Evolutionary conservation across 306 rosid genomes (phyloP).

Genomic region (Vigna nakashimae): DNA sequence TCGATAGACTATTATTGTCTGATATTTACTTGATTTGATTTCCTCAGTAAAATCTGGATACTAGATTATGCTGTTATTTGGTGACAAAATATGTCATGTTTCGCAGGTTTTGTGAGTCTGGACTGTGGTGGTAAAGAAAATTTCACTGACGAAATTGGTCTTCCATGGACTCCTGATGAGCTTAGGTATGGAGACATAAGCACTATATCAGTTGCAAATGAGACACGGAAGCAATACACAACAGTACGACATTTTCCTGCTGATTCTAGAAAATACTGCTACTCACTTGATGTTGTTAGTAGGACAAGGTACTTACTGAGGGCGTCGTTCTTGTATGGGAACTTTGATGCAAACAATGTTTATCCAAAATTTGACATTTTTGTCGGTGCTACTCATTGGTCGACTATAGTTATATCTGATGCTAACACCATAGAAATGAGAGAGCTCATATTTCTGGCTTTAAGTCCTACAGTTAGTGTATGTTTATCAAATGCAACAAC

Average conservation of each 20-base stretch:
- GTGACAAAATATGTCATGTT: slow-evolving; percentile 36
- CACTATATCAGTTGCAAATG: slow-evolving; percentile 67
- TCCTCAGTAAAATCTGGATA: slow-evolving; percentile 11
- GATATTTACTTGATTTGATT: slow-evolving; percentile 9
- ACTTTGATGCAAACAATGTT: slow-evolving; percentile 84
- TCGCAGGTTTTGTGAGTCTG: slow-evolving; percentile 86
- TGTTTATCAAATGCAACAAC: slow-evolving; percentile 99
- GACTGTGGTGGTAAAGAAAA: slow-evolving; percentile 87
- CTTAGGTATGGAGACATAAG: slow-evolving; percentile 65
- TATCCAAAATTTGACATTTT: slow-evolving; percentile 95
- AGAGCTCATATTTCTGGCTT: slow-evolving; percentile 90
- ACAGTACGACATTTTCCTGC: slow-evolving; percentile 86
- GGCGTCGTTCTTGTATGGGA: slow-evolving; percentile 91
- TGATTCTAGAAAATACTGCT: slow-evolving; percentile 91
- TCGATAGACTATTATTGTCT: neutral
- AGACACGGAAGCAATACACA: slow-evolving; percentile 75
- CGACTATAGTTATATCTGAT: slow-evolving; percentile 90
- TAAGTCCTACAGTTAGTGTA: slow-evolving; percentile 74
- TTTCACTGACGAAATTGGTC: slow-evolving; percentile 83
- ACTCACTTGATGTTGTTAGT: slow-evolving; percentile 71
- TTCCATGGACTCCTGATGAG: slow-evolving; percentile 74
- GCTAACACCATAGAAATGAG: slow-evolving; percentile 62
- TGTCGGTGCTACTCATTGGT: slow-evolving; percentile 92
- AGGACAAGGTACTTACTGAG: slow-evolving; percentile 91
- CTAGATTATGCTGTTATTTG: slow-evolving; percentile 22